phyloP scores from a whole-genome alignment of 148 eudicot genomes.

The Linanthus parryae region DNA sequence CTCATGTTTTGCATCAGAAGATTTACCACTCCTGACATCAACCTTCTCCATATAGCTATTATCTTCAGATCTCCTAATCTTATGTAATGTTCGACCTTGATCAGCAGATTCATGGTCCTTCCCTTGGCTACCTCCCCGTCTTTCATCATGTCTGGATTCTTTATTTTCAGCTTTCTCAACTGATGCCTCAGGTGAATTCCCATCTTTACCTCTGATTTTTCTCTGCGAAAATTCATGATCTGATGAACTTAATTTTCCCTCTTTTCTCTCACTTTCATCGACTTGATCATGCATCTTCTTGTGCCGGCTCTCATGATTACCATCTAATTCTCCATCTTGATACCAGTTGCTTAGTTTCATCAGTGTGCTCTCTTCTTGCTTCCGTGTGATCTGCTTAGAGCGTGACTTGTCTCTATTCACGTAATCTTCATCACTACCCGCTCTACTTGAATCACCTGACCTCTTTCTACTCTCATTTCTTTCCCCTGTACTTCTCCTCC shows the following conservation, averaged over 20 bases:
- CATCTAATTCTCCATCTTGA: constrained; percentile 78
- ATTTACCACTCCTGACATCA: constrained; percentile 26
- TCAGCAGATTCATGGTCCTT: constrained; percentile 11
- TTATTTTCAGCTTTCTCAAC: constrained; percentile 39
- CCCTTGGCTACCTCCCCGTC: constrained; percentile 37
- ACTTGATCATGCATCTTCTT: constrained; percentile 49
- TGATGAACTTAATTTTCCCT: constrained; percentile 37
- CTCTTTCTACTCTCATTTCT: constrained; percentile 51
- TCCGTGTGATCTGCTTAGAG: constrained; percentile 44
- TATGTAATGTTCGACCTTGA: constrained; percentile 18
- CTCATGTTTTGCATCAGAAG: constrained; percentile 6
- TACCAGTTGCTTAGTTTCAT: constrained; percentile 84
- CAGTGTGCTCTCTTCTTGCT: constrained; percentile 63
- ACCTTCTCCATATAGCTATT: constrained; percentile 18
- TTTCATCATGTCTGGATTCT: constrained; percentile 33
- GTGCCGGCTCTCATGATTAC: no score
- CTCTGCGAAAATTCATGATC: constrained; percentile 47
- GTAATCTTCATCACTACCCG: constrained; percentile 53
- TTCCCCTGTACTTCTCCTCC: constrained; percentile 47
- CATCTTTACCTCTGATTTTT: constrained; percentile 41
- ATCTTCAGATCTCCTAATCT: constrained; percentile 60
- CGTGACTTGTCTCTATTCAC: constrained; percentile 45
- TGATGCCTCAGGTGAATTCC: constrained; percentile 33
- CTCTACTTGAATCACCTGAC: constrained; percentile 48
- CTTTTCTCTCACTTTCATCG: constrained; percentile 61